These are phyloP conservation scores for Tephrocybe sp. DNA, from an alignment of 768 basidiomycete genomes.

Conservation along the genomic window DNA sequence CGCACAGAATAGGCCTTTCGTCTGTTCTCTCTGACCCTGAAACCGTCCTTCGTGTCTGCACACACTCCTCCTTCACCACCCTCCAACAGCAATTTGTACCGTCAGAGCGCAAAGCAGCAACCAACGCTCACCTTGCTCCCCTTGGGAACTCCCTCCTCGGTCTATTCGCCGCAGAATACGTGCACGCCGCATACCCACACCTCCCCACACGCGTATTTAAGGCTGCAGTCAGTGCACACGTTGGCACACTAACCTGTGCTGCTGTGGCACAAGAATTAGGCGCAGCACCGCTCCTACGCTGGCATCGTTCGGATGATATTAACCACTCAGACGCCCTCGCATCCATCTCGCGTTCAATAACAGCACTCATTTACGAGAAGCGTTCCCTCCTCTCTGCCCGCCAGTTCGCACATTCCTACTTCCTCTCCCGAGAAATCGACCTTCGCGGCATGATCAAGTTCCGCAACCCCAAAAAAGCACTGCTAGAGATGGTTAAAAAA, in stretches of 20 bases:
- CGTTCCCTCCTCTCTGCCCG: constrained; percentile 84
- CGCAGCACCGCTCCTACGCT: constrained; percentile 71
- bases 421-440: constrained; percentile 85
- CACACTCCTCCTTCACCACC: constrained; percentile 66
- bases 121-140: constrained; percentile 72
- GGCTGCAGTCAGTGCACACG: constrained; percentile 88
- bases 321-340: constrained; percentile 87
- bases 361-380: constrained; percentile 86
- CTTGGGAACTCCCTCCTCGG: constrained; percentile 90
- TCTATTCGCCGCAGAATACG: constrained; percentile 82
- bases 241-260: constrained; percentile 81
- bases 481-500: constrained; percentile 69
- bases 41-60: constrained; percentile 70
- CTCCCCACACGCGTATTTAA: constrained; percentile 90
- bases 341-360: constrained; percentile 81
- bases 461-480: constrained; percentile 74
- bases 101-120: constrained; percentile 46
- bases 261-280: constrained; percentile 86
- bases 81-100: constrained; percentile 59
- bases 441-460: constrained; percentile 78
- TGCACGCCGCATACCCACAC: constrained; percentile 80
- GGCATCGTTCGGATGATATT: constrained; percentile 71
- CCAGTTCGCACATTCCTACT: constrained; percentile 84
- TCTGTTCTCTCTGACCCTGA: constrained; percentile 52
- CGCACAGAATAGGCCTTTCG: constrained; percentile 71